A percentile compares a stretch with the other conserved stretches of the same genome.
phyloP scores from a whole-genome alignment of 1,284 basidiomycete genomes.

The Termitomyces sp. region DNA sequence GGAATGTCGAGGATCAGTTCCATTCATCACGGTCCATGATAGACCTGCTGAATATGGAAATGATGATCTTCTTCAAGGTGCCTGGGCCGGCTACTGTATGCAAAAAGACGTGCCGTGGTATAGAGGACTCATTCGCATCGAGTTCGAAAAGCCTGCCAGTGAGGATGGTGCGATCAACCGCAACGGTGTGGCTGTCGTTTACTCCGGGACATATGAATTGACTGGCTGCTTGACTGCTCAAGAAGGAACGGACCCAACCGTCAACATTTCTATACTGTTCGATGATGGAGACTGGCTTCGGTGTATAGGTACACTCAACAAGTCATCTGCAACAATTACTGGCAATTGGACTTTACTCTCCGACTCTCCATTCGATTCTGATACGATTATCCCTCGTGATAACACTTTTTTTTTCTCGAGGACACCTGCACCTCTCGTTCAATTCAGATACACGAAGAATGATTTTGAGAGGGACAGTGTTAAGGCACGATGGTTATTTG shows the following conservation, averaged over 20 bases:
- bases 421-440: neutral
- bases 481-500: conserved; percentile 3
- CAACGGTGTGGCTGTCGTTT: neutral
- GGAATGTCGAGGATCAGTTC: neutral
- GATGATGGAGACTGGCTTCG: neutral
- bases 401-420: neutral
- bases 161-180: neutral
- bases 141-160: neutral
- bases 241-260: neutral
- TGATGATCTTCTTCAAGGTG: neutral
- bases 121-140: neutral
- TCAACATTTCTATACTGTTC: neutral
- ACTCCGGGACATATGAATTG: neutral
- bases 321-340: neutral
- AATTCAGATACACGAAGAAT: neutral
- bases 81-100: conserved; percentile 7
- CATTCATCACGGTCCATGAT: neutral
- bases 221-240: neutral
- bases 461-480: neutral
- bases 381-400: neutral
- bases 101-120: neutral
- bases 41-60: too few species aligned
- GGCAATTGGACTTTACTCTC: neutral
- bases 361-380: neutral
- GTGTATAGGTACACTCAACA: neutral